phyloP scores from a whole-genome alignment of 2,329 filamentous ascomycete species.

The Aspergillus tamarii region DNA sequence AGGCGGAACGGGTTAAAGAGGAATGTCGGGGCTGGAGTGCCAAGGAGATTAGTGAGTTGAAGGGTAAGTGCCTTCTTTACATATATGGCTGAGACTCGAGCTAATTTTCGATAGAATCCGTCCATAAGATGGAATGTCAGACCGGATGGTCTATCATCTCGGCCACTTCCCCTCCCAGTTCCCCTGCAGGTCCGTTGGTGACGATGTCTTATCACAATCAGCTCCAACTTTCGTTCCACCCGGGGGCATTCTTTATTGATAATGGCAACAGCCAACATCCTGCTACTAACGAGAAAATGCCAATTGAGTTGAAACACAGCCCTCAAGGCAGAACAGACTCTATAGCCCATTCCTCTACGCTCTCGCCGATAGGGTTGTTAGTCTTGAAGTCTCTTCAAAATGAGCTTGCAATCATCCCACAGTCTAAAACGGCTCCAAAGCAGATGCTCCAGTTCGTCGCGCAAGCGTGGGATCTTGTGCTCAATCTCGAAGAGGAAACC shows the following conservation, averaged over 20 bases:
- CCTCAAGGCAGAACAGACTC: constrained; percentile 25
- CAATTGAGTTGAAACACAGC: constrained; percentile 40
- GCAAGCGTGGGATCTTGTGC: constrained; percentile 46
- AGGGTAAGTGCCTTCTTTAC: constrained; percentile 58
- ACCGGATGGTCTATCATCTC: constrained; percentile 51
- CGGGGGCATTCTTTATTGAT: constrained; percentile 38
- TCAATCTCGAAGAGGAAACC: constrained; percentile 47
- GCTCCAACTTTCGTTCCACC: constrained; percentile 48
- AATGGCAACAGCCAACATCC: constrained; percentile 23
- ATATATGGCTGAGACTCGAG: background rate
- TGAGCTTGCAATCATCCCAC: constrained; percentile 40
- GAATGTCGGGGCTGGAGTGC: constrained; percentile 88
- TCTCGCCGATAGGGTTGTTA: constrained; percentile 44
- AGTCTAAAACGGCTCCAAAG: constrained; percentile 39
- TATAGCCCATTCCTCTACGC: constrained; percentile 13
- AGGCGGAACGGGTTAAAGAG: constrained; percentile 81
- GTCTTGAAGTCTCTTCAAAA: constrained; percentile 47
- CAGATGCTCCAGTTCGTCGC: constrained; percentile 46
- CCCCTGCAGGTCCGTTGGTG: constrained; percentile 36
- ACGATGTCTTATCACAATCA: constrained; percentile 48
- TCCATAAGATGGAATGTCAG: constrained; percentile 43
- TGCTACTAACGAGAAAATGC: constrained; percentile 27
- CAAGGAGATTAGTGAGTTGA: constrained; percentile 76
- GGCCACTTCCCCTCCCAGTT: constrained; percentile 32
- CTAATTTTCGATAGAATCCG: constrained; percentile 32